Percentiles rank a stretch among this genome's conserved stretches.
phyloP scores from a whole-genome alignment of 1,284 basidiomycete species.

The Cryptococcus sp. region DNA sequence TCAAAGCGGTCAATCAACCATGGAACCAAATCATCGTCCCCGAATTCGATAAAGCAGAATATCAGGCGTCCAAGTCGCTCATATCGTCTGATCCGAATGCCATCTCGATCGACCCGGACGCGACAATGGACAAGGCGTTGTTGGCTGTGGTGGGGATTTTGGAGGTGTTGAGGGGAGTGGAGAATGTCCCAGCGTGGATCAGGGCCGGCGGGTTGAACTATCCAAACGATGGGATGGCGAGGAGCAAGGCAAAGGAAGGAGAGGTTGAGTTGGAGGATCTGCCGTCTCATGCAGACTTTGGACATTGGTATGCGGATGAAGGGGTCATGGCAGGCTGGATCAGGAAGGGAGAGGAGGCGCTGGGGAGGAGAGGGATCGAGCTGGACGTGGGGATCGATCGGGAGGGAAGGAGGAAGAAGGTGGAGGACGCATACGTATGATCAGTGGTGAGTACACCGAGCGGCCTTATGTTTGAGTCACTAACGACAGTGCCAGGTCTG shows the following conservation, averaged over 20 bases:
- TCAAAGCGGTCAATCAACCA: slow-evolving; percentile 44
- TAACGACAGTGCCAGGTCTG: too few species aligned
- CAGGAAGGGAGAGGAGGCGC: slow-evolving; percentile 21
- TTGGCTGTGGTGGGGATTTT: slow-evolving; percentile 45
- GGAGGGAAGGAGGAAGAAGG: not conserved
- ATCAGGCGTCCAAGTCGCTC: slow-evolving; percentile 9
- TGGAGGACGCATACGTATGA: too few species aligned
- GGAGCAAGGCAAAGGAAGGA: not conserved
- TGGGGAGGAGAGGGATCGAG: slow-evolving; percentile 29
- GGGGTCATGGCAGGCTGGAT: slow-evolving; percentile 25
- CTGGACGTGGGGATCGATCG: slow-evolving; percentile 21
- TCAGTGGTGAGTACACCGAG: too few species aligned
- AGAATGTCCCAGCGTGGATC: slow-evolving; percentile 43
- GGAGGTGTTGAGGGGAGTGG: slow-evolving; percentile 28
- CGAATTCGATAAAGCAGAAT: slow-evolving; percentile 32
- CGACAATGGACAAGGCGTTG: slow-evolving; percentile 30
- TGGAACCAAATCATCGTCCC: slow-evolving; percentile 45
- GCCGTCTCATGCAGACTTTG: slow-evolving; percentile 25
- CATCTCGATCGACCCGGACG: slow-evolving; percentile 3
- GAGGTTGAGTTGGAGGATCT: slow-evolving; percentile 19
- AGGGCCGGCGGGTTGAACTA: slow-evolving; percentile 30
- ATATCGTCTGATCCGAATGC: not conserved
- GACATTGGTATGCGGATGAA: slow-evolving; percentile 30
- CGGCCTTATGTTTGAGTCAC: too few species aligned
- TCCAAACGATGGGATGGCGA: too few species aligned